Percentiles rank a stretch among this genome's conserved stretches.
These are phyloP conservation scores for Syzygium aqueum DNA, from an alignment of 345 rosid genomes.

Conservation along the genomic window DNA sequence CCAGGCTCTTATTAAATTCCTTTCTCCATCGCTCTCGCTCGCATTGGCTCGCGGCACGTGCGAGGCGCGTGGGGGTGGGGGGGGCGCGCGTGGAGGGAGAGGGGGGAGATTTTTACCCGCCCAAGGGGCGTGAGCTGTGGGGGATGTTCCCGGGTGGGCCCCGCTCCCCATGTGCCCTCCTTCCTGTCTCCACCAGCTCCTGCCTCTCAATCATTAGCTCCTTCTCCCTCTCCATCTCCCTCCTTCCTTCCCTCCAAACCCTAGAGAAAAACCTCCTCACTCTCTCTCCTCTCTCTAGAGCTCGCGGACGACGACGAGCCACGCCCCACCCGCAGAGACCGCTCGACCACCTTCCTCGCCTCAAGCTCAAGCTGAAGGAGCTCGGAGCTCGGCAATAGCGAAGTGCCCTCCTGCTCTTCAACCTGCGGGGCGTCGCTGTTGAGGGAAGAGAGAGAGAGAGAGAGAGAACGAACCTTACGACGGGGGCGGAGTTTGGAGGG, in stretches of 20 bases:
- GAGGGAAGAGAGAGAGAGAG: not conserved
- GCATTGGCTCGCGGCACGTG: not conserved
- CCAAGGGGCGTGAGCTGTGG: constrained; percentile 49
- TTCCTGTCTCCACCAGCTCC: constrained; percentile 99
- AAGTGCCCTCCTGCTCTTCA: not conserved
- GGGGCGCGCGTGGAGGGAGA: not conserved
- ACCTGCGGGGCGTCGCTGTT: not conserved
- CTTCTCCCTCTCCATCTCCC: constrained; percentile 2
- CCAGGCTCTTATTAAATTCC: not conserved
- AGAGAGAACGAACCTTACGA: not conserved
- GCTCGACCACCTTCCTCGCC: not conserved
- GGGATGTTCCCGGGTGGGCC: constrained; percentile 23
- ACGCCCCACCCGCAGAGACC: not conserved
- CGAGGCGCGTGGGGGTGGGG: not conserved
- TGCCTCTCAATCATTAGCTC: constrained; percentile 91
- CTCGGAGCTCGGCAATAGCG: not conserved
- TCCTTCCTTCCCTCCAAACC: not conserved
- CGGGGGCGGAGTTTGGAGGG: not conserved
- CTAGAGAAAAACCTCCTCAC: constrained; percentile 4
- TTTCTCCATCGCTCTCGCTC: not conserved
- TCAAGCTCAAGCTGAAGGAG: not conserved
- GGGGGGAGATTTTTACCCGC: not conserved
- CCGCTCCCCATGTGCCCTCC: constrained; percentile 99
- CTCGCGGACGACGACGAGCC: not conserved
- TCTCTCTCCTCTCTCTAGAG: constrained; percentile 1